These are phyloP conservation scores for Termitomyces sp. DNA, from an alignment of 768 basidiomycete species.

Conservation along the genomic window DNA sequence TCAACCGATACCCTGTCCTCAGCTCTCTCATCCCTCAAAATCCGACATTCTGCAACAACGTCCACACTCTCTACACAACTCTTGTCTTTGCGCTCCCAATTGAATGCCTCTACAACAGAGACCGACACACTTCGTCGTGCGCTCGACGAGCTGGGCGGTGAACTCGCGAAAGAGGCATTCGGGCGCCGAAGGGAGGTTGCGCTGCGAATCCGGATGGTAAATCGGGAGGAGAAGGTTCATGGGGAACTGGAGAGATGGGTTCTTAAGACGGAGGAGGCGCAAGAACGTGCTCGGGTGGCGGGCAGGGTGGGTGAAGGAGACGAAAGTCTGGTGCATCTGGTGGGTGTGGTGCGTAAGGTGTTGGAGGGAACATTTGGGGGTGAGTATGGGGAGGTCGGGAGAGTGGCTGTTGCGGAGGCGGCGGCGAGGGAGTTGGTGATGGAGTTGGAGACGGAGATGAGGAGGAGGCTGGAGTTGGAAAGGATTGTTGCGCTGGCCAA, in stretches of 20 bases:
- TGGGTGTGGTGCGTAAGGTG: conserved; percentile 18
- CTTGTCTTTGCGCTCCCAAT: conserved; percentile 34
- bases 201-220: conserved; percentile 54
- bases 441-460: conserved; percentile 55
- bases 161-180: conserved; percentile 65
- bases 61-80: conserved; percentile 51
- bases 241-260: conserved; percentile 57
- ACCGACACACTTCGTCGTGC: conserved; percentile 48
- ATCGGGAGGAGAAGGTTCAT: conserved; percentile 57
- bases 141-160: conserved; percentile 67
- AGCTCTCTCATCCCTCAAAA: conserved; percentile 52
- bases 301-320: conserved; percentile 9
- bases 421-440: conserved; percentile 46
- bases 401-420: conserved; percentile 44
- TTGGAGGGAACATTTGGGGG: conserved; percentile 22
- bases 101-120: conserved; percentile 38
- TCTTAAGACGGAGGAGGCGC: conserved; percentile 40
- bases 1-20: conserved; percentile 62
- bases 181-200: conserved; percentile 70
- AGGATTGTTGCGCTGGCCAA: conserved; percentile 17
- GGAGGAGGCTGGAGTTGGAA: conserved; percentile 42
- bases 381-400: conserved; percentile 40
- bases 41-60: conserved; percentile 58
- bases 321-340: conserved; percentile 14
- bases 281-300: conserved; percentile 14